Conservation (phyloP, 371 early-diverging fungal genomes). For the Dentiscutata heterogama region DNA sequence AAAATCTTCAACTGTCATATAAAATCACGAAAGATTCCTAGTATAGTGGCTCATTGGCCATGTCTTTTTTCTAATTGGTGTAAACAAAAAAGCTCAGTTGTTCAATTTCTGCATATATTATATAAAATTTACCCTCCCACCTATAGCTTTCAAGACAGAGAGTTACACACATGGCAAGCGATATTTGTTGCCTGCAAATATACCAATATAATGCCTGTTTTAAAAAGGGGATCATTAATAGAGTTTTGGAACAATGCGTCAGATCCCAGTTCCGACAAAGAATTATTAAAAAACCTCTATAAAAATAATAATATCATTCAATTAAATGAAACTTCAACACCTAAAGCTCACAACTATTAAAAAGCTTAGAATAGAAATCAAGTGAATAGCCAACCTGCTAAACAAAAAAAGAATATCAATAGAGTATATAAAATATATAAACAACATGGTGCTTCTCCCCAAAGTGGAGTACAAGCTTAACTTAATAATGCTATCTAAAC, state of each 20-base stretch:
- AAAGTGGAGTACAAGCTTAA: no score
- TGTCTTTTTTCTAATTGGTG: background rate
- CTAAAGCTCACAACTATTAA: no score
- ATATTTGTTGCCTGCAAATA: background rate
- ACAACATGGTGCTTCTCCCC: no score
- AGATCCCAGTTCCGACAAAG: background rate
- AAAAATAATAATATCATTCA: no score
- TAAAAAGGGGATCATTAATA: background rate
- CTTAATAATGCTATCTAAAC: no score
- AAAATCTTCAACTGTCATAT: background rate
- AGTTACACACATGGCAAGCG: background rate
- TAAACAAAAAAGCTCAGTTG: background rate
- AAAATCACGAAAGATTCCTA: slow-evolving; percentile 1
- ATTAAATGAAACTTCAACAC: no score
- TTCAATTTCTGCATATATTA: slow-evolving; percentile 1
- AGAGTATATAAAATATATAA: no score
- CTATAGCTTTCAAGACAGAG: background rate
- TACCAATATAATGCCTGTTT: background rate
- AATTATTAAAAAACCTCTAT: background rate
- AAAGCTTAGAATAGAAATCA: no score
- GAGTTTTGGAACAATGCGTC: background rate
- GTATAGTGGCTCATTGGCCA: background rate
- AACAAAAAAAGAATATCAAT: no score
- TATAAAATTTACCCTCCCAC: background rate
- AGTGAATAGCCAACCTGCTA: no score